Conservation (phyloP, 2,329 filamentous ascomycete genomes). For the Aspergillus terreus region DNA sequence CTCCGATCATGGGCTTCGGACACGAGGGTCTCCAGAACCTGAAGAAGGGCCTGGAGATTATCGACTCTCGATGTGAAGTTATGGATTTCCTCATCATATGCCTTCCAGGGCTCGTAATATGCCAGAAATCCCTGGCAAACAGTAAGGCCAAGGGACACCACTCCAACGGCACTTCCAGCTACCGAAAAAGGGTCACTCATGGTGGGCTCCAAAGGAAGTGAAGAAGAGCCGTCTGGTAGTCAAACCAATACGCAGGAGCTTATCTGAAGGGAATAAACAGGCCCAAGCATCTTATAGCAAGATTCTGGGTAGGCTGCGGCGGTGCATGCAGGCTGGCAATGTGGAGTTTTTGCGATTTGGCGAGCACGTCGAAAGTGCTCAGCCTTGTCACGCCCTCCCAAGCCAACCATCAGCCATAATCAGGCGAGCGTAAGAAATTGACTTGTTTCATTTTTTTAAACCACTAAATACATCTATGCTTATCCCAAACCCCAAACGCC, state of each 20-base stretch:
- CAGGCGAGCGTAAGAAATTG: too few relatives aligned
- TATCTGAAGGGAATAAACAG: too few relatives aligned
- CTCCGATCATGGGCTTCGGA: too few relatives aligned
- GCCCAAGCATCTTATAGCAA: too few relatives aligned
- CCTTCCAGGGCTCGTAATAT: not conserved
- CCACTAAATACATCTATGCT: not conserved
- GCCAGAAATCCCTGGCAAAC: not conserved
- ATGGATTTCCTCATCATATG: not conserved
- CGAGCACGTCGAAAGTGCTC: not conserved
- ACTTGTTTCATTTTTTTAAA: too few relatives aligned
- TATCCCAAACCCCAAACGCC: not conserved
- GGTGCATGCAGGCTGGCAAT: too few relatives aligned
- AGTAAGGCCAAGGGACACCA: not conserved
- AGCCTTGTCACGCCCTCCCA: not conserved
- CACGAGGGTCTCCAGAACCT: too few relatives aligned
- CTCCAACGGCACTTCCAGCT: not conserved
- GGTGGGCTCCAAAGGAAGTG: not conserved
- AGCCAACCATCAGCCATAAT: too few relatives aligned
- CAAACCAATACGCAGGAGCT: too few relatives aligned
- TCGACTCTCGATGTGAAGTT: not conserved
- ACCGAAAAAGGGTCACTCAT: conserved; percentile 1
- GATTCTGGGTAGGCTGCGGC: too few relatives aligned
- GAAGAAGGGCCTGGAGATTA: not conserved
- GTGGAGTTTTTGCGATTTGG: not conserved
- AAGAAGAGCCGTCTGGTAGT: too few relatives aligned